phyloP scores from a whole-genome alignment of 768 basidiomycete genomes.

The Auriculariales sp. region DNA sequence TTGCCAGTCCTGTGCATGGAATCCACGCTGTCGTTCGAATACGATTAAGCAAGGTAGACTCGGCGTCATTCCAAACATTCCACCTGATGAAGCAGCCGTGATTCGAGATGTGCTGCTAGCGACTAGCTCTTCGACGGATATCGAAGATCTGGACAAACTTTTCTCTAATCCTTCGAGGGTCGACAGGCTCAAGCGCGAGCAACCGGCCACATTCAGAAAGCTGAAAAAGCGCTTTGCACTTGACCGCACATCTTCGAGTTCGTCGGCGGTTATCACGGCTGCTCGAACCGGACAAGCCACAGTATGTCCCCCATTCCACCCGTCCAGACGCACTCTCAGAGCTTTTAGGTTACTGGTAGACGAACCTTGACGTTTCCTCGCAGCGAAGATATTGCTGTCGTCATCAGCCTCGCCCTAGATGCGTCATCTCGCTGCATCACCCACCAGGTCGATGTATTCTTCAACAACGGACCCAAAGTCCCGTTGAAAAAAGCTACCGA shows the following conservation, averaged over 20 bases:
- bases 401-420: conserved; percentile 30
- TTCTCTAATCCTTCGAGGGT: conserved; percentile 17
- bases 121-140: conserved; percentile 21
- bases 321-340: too few relatives aligned
- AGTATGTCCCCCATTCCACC: too few relatives aligned
- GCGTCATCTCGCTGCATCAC: conserved; percentile 12
- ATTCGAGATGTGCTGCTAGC: conserved; percentile 24
- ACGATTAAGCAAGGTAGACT: conserved; percentile 23
- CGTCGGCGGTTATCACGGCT: conserved; percentile 23
- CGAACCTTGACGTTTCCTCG: conserved; percentile 31
- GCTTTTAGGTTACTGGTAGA: conserved; percentile 27
- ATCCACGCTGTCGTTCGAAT: conserved; percentile 20
- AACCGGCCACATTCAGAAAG: conserved; percentile 25
- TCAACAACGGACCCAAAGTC: too few relatives aligned
- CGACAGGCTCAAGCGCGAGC: conserved; percentile 15
- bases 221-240: conserved; percentile 25
- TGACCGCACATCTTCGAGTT: conserved; percentile 13
- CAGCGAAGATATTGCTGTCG: conserved; percentile 28
- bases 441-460: not conserved
- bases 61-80: conserved; percentile 33
- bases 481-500: too few relatives aligned
- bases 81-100: conserved; percentile 27
- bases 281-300: conserved; percentile 18
- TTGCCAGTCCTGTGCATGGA: conserved; percentile 29
- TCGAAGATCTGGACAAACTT: conserved; percentile 31